These are phyloP conservation scores for Quambalaria eucalypti DNA, from an alignment of 1,284 basidiomycete species.

Conservation along the genomic window DNA sequence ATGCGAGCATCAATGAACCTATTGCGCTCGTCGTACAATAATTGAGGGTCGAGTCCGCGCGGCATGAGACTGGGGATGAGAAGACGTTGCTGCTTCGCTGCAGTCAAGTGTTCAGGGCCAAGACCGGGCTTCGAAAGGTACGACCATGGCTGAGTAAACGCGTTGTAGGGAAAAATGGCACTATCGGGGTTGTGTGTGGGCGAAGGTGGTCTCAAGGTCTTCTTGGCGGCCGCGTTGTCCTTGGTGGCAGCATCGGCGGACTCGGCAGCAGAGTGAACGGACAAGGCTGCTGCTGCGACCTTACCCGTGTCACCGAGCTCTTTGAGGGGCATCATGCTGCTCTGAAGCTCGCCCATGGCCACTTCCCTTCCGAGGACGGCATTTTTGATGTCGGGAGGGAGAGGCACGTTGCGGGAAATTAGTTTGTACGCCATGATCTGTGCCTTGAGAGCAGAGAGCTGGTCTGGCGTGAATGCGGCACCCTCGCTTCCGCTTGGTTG, in stretches of 20 bases:
- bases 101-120: conserved; percentile 40
- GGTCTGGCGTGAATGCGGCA: conserved; percentile 58
- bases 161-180: conserved; percentile 87
- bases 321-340: conserved; percentile 52
- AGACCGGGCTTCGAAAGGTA: conserved; percentile 47
- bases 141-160: conserved; percentile 76
- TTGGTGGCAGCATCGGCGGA: conserved; percentile 46
- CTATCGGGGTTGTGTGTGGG: conserved; percentile 62
- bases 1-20: conserved; percentile 82
- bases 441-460: conserved; percentile 71
- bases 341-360: conserved; percentile 24
- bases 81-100: conserved; percentile 67
- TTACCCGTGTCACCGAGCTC: conserved; percentile 60
- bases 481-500: conserved; percentile 59
- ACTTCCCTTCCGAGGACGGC: conserved; percentile 53
- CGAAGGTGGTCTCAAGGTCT: conserved; percentile 19
- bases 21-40: conserved; percentile 82
- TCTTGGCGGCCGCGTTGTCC: conserved; percentile 6
- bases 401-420: conserved; percentile 65
- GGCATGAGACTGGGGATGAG: conserved; percentile 84
- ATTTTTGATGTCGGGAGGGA: conserved; percentile 70
- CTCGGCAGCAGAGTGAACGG: conserved; percentile 57
- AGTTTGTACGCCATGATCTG: conserved; percentile 86
- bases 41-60: conserved; percentile 81
- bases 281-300: conserved; percentile 62